Evolutionary conservation across 805 yeast species (phyloP).

Genomic region (Zygotorulaspora danielsina): DNA sequence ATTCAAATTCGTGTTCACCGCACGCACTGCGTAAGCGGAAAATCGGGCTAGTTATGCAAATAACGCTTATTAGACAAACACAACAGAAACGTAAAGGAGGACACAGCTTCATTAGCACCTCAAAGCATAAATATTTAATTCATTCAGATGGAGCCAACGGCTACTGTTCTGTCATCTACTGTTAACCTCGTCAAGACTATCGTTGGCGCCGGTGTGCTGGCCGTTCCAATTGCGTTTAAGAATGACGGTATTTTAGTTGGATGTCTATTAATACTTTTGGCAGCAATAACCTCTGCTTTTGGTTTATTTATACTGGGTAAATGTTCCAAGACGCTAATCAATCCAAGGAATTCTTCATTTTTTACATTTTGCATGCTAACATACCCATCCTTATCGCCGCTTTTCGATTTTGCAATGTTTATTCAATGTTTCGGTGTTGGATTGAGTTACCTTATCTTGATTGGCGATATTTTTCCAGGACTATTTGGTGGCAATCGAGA

Average conservation of each 20-base stretch:
- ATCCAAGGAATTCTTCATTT: slow-evolving; percentile 59
- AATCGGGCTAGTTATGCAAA: neutral
- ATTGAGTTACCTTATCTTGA: slow-evolving; percentile 62
- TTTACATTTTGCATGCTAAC: slow-evolving; percentile 67
- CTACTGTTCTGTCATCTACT: slow-evolving; percentile 55
- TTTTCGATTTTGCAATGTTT: slow-evolving; percentile 73
- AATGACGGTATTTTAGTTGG: slow-evolving; percentile 66
- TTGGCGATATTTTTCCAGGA: slow-evolving; percentile 73
- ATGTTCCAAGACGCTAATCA: slow-evolving; percentile 51
- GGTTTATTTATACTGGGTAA: slow-evolving; percentile 63
- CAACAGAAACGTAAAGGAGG: too few relatives aligned
- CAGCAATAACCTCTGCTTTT: slow-evolving; percentile 61
- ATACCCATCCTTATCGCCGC: slow-evolving; percentile 61
- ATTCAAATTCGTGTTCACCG: neutral
- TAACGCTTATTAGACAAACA: too few relatives aligned
- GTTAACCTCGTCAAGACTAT: slow-evolving; percentile 71
- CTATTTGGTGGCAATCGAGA: slow-evolving; percentile 45
- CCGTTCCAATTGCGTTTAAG: slow-evolving; percentile 65
- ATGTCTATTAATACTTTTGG: slow-evolving; percentile 48
- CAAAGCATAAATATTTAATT: too few relatives aligned
- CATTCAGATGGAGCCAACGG: slow-evolving; percentile 34
- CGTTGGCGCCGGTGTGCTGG: slow-evolving; percentile 71
- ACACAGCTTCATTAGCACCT: too few relatives aligned
- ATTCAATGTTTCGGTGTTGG: slow-evolving; percentile 79
- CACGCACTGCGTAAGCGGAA: neutral